Conservation (phyloP, 768 basidiomycete species). For the Leccinellum albellum region DNA sequence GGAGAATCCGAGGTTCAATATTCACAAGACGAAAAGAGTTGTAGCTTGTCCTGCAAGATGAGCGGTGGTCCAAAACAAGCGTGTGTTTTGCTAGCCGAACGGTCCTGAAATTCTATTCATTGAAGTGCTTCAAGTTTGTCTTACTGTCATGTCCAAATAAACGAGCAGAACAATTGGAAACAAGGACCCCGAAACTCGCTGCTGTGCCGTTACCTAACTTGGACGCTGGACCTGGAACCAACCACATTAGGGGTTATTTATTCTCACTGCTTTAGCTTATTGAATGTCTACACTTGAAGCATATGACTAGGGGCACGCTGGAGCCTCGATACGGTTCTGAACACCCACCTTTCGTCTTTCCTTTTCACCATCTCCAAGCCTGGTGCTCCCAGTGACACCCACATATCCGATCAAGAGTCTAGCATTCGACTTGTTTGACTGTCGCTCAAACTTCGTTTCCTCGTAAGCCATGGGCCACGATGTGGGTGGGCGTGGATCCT, state of each 20-base stretch:
- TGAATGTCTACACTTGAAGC: neutral
- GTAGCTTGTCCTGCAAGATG: neutral
- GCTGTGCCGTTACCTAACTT: neutral
- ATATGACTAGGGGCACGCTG: too few species aligned
- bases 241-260: too few species aligned
- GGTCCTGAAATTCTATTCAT: conserved; percentile 3
- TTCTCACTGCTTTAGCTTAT: too few species aligned
- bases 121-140: conserved; percentile 12
- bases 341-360: neutral
- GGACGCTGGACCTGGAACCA: neutral
- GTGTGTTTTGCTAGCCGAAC: conserved; percentile 1
- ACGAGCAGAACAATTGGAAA: conserved; percentile 1
- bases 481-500: conserved; percentile 13
- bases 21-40: neutral
- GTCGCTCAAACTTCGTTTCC: too few species aligned
- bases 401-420: neutral
- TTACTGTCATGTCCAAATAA: conserved; percentile 15
- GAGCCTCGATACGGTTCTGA: neutral
- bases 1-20: conserved; percentile 13
- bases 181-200: conserved; percentile 15
- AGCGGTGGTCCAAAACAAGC: neutral
- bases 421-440: neutral
- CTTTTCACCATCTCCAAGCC: neutral
- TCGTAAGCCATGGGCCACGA: conserved; percentile 1
- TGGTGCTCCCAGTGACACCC: neutral